Evolutionary conservation across 2,329 filamentous ascomycete genomes (phyloP).

Genomic region (Tympanopsis confertula): DNA sequence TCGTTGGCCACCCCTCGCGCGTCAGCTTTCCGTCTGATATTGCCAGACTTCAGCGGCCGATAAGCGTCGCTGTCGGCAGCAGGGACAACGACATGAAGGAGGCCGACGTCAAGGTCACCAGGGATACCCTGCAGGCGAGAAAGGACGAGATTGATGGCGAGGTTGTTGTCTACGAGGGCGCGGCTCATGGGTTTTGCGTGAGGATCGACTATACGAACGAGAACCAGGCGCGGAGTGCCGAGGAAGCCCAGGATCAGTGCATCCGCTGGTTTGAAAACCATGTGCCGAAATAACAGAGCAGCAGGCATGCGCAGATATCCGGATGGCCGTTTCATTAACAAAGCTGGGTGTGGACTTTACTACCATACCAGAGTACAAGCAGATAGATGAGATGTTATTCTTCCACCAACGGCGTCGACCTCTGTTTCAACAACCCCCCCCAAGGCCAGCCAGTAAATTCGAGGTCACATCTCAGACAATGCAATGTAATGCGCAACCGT

Average conservation of each 20-base stretch:
- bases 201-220: conserved; percentile 12
- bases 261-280: conserved; percentile 16
- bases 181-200: conserved; percentile 26
- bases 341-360: no score
- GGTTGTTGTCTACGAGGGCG: conserved; percentile 21
- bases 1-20: conserved; percentile 38
- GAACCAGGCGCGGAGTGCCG: conserved; percentile 10
- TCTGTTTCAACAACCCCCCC: no score
- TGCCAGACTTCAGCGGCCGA: conserved; percentile 26
- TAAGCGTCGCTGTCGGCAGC: conserved; percentile 33
- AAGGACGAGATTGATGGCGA: conserved; percentile 20
- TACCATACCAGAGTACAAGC: no score
- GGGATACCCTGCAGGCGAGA: conserved; percentile 18
- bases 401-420: no score
- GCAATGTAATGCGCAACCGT: no score
- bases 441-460: no score
- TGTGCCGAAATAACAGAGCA: no score
- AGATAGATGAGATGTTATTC: no score
- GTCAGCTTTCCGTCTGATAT: conserved; percentile 34
- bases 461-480: no score
- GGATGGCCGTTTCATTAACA: no score
- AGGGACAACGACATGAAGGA: conserved; percentile 25
- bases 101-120: conserved; percentile 18
- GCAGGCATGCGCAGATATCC: no score
- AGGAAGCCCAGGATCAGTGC: conserved; percentile 16